Evolutionary conservation across 345 rosid species (phyloP).

Genomic region (Corymbia maculata): DNA sequence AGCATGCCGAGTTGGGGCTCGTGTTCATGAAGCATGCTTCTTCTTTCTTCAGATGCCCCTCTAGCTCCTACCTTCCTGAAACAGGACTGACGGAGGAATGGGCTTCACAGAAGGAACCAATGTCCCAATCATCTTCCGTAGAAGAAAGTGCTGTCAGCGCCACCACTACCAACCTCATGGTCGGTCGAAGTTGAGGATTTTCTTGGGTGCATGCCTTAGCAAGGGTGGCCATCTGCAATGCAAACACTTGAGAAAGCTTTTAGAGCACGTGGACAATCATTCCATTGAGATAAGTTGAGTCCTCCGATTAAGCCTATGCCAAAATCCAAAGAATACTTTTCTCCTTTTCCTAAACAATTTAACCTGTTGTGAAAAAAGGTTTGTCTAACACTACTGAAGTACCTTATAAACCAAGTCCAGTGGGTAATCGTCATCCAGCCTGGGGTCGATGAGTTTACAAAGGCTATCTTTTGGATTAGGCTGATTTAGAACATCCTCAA

Average conservation of each 20-base stretch:
- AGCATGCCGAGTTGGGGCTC: constrained; percentile 5
- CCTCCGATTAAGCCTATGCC: background rate
- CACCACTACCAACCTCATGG: constrained; percentile 75
- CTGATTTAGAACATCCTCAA: constrained; percentile 49
- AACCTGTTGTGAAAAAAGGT: background rate
- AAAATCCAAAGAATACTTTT: background rate
- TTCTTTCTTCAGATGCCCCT: background rate
- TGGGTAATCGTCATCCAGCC: constrained; percentile 59
- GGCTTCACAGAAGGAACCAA: constrained; percentile 39
- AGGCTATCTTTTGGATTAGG: constrained; percentile 43
- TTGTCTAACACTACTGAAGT: background rate
- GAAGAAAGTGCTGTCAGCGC: constrained; percentile 71
- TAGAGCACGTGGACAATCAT: background rate
- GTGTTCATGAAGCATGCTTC: background rate
- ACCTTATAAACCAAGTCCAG: constrained; percentile 64
- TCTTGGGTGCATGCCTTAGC: constrained; percentile 78
- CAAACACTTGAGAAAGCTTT: background rate
- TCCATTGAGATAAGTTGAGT: background rate
- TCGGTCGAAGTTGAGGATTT: constrained; percentile 55
- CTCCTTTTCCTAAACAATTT: background rate
- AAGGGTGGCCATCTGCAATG: constrained; percentile 64
- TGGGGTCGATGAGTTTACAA: constrained; percentile 45
- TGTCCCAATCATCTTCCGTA: constrained; percentile 57
- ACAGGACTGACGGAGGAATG: constrained; percentile 39
- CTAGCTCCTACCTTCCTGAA: constrained; percentile 42